These are phyloP conservation scores for Phytophthora aleatoria DNA, from an alignment of 352 stramenopile genomes.

Conservation along the genomic window DNA sequence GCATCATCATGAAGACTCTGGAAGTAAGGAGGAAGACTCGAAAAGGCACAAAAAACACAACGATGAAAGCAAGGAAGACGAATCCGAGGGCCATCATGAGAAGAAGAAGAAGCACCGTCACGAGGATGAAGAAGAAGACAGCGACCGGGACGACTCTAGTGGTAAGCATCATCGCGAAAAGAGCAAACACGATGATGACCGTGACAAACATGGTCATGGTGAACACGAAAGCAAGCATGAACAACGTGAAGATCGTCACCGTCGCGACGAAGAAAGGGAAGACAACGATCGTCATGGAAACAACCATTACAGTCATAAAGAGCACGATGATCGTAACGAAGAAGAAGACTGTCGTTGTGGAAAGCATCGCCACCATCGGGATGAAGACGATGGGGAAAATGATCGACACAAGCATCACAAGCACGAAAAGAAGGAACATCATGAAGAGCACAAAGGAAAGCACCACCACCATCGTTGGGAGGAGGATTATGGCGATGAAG, in stretches of 20 bases:
- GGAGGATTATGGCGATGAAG: slow-evolving; percentile 2
- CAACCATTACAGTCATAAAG: slow-evolving; percentile 11
- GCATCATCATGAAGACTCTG: slow-evolving; percentile 7
- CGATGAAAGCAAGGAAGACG: not conserved
- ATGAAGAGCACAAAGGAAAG: slow-evolving; percentile 17
- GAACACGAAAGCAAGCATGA: slow-evolving; percentile 9
- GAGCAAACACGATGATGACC: not conserved
- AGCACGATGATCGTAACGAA: not conserved
- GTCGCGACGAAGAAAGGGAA: slow-evolving; percentile 11
- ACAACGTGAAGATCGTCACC: slow-evolving; percentile 2
- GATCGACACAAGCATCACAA: slow-evolving; percentile 10
- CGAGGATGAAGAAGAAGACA: slow-evolving; percentile 10
- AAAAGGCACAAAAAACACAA: slow-evolving; percentile 16
- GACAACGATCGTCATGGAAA: not conserved
- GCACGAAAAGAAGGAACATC: slow-evolving; percentile 16
- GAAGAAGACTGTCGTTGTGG: slow-evolving; percentile 1
- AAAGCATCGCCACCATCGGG: slow-evolving; percentile 2
- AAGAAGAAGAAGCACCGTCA: slow-evolving; percentile 10
- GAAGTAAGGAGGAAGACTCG: slow-evolving; percentile 1
- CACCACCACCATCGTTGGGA: slow-evolving; percentile 5
- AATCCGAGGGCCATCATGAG: not conserved
- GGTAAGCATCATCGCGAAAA: slow-evolving; percentile 14
- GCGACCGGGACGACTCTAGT: not conserved
- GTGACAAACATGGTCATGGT: slow-evolving; percentile 2
- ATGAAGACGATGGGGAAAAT: slow-evolving; percentile 13